phyloP scores from a whole-genome alignment of 2,329 filamentous ascomycete species.

The Geosmithia flava region DNA sequence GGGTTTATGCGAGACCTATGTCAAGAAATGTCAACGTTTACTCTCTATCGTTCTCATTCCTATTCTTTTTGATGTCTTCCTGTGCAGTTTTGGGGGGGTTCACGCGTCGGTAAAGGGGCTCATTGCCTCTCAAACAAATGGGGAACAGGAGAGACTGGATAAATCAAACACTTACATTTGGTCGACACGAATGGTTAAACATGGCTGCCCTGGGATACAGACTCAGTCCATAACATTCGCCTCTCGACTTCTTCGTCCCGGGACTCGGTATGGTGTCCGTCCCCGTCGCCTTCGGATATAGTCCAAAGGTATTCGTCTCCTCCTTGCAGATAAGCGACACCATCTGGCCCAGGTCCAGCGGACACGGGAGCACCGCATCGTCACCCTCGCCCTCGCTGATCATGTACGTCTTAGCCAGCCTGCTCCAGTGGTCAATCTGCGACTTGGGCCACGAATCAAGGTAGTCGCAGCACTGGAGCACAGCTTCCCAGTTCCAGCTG shows the following conservation, averaged over 20 bases:
- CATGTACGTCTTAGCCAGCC: constrained; percentile 10
- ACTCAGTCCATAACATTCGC: constrained; percentile 12
- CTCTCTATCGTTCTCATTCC: accelerated
- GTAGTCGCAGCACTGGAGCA: constrained; percentile 13
- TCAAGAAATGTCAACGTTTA: not conserved
- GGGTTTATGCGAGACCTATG: constrained; percentile 12
- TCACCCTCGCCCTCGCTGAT: constrained; percentile 3
- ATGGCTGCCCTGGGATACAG: constrained; percentile 14
- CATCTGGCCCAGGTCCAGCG: constrained; percentile 8
- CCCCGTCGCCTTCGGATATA: constrained; percentile 11
- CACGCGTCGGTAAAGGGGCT: not conserved
- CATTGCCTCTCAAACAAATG: not conserved
- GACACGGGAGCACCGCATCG: constrained; percentile 5
- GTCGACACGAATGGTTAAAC: constrained; percentile 16
- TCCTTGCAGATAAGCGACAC: constrained; percentile 13
- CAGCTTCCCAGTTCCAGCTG: constrained; percentile 11
- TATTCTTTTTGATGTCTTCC: too few relatives aligned
- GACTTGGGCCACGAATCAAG: constrained; percentile 14
- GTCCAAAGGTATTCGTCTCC: constrained; percentile 15
- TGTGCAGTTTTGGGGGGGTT: too few relatives aligned
- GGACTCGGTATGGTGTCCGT: constrained; percentile 4
- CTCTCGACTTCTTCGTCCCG: constrained; percentile 4
- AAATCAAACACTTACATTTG: constrained; percentile 10
- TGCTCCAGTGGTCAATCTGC: constrained; percentile 12
- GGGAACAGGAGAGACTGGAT: too few relatives aligned